These are phyloP conservation scores for Zymoseptoria passerinii DNA, from an alignment of 2,329 filamentous ascomycete genomes.

Conservation along the genomic window DNA sequence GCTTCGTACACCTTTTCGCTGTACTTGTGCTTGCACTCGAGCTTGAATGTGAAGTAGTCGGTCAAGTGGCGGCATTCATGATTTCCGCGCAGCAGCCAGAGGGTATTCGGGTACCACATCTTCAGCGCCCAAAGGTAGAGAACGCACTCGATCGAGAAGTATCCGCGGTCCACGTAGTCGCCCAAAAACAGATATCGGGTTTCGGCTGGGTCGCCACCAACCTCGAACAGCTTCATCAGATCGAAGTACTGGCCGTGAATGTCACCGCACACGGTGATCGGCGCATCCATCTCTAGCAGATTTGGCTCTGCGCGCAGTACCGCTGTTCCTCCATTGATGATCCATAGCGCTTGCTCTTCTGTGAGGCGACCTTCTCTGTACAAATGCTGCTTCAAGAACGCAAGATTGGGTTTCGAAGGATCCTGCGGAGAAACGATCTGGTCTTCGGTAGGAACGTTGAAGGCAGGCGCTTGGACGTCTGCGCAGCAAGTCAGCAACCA, in stretches of 20 bases:
- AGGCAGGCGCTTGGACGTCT: slow-evolving; percentile 98
- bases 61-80: slow-evolving; percentile 98
- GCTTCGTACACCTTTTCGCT: slow-evolving; percentile 93
- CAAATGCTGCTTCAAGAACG: slow-evolving; percentile 96
- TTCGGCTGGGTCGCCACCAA: slow-evolving; percentile 91
- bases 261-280: slow-evolving; percentile 96
- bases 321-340: slow-evolving; percentile 80
- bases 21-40: slow-evolving; percentile 99
- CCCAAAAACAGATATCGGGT: slow-evolving; percentile 95
- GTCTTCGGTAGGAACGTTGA: slow-evolving; percentile 83
- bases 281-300: slow-evolving; percentile 96
- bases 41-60: slow-evolving; percentile 99
- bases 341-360: slow-evolving; percentile 95
- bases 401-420: slow-evolving; percentile 78
- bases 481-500: slow-evolving; percentile 18
- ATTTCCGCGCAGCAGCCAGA: slow-evolving; percentile 95
- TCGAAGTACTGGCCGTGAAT: slow-evolving; percentile 99
- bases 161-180: slow-evolving; percentile 95
- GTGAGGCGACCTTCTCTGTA: slow-evolving; percentile 95
- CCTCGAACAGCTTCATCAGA: slow-evolving; percentile 98
- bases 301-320: slow-evolving; percentile 86
- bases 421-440: slow-evolving; percentile 88
- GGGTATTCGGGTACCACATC: slow-evolving; percentile 96
- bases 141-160: slow-evolving; percentile 99
- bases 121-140: slow-evolving; percentile 96